phyloP scores from a whole-genome alignment of 2,329 filamentous ascomycete species.

The Trichoderma aggressivum region DNA sequence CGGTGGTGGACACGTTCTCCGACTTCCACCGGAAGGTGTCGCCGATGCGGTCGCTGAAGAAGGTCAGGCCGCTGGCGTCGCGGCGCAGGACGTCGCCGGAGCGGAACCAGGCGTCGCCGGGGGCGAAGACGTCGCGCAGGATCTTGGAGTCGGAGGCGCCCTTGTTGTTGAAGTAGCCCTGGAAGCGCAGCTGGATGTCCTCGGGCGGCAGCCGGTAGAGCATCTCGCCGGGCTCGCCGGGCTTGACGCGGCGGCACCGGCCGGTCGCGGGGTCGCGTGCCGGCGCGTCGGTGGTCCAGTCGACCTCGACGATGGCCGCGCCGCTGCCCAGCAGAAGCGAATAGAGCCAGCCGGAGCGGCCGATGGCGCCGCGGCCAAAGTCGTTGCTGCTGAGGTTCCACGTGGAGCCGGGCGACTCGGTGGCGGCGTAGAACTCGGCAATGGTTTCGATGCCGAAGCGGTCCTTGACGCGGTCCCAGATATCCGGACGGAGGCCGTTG shows the following conservation, averaged over 20 bases:
- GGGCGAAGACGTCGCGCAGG: constrained; percentile 66
- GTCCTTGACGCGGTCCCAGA: constrained; percentile 80
- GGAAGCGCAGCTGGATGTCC: constrained; percentile 64
- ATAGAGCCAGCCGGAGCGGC: constrained; percentile 64
- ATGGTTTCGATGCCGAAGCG: constrained; percentile 73
- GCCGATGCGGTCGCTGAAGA: constrained; percentile 77
- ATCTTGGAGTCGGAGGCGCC: constrained; percentile 71
- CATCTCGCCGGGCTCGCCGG: constrained; percentile 70
- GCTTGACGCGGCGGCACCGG: constrained; percentile 57
- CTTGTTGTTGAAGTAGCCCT: constrained; percentile 76
- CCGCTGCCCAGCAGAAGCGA: constrained; percentile 49
- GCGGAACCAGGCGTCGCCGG: constrained; percentile 79
- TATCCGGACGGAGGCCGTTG: constrained; percentile 80
- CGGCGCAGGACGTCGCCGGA: constrained; percentile 78
- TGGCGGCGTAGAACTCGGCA: constrained; percentile 78
- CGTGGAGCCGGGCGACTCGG: constrained; percentile 65
- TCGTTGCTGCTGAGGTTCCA: constrained; percentile 75
- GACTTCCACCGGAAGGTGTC: constrained; percentile 80
- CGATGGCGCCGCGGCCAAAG: constrained; percentile 73
- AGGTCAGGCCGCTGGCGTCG: constrained; percentile 68
- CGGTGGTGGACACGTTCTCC: constrained; percentile 77
- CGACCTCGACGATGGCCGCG: constrained; percentile 63
- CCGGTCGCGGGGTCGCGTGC: constrained; percentile 65
- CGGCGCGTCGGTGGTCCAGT: constrained; percentile 67
- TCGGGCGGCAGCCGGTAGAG: constrained; percentile 65